phyloP scores from a whole-genome alignment of 2,329 filamentous ascomycete genomes.

The Fusarium virguliforme region DNA sequence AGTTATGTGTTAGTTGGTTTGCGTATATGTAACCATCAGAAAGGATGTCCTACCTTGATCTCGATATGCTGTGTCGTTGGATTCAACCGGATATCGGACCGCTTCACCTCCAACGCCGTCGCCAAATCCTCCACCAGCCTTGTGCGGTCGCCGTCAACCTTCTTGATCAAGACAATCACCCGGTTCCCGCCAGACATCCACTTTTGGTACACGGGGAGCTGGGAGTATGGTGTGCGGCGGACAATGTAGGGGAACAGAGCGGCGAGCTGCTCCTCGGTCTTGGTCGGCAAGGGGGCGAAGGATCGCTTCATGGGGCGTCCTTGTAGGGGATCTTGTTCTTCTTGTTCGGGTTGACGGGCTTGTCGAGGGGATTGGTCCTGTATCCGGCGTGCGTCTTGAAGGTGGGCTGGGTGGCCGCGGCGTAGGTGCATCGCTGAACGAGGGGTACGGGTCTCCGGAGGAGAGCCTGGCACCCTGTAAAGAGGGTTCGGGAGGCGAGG shows the following conservation, averaged over 20 bases:
- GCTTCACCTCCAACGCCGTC: slow-evolving; percentile 69
- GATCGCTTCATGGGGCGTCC: slow-evolving; percentile 47
- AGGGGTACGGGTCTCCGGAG: slow-evolving; percentile 29
- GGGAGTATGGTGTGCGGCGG: slow-evolving; percentile 77
- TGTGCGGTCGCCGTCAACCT: slow-evolving; percentile 80
- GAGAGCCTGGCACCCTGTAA: slow-evolving; percentile 41
- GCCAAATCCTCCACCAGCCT: slow-evolving; percentile 77
- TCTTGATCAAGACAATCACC: slow-evolving; percentile 82
- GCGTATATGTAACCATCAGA: neutral
- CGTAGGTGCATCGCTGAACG: slow-evolving; percentile 33
- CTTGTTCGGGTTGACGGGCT: slow-evolving; percentile 46
- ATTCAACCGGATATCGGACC: slow-evolving; percentile 69
- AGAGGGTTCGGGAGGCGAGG: slow-evolving; percentile 47
- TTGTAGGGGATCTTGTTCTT: slow-evolving; percentile 50
- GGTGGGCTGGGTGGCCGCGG: slow-evolving; percentile 42
- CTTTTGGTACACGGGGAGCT: slow-evolving; percentile 84
- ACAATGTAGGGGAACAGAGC: slow-evolving; percentile 75
- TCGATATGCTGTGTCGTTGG: slow-evolving; percentile 80
- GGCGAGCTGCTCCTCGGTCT: slow-evolving; percentile 52
- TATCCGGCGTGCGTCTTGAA: slow-evolving; percentile 48
- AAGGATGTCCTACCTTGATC: slow-evolving; percentile 72
- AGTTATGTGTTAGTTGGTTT: slow-evolving; percentile 21
- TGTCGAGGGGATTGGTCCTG: slow-evolving; percentile 43
- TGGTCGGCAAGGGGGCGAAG: slow-evolving; percentile 53
- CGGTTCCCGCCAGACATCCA: slow-evolving; percentile 83